Evolutionary conservation across 306 rosid species (phyloP), one percentile per base, ranked within the genome.

Genomic region (Arachis hypogaea): DNA sequence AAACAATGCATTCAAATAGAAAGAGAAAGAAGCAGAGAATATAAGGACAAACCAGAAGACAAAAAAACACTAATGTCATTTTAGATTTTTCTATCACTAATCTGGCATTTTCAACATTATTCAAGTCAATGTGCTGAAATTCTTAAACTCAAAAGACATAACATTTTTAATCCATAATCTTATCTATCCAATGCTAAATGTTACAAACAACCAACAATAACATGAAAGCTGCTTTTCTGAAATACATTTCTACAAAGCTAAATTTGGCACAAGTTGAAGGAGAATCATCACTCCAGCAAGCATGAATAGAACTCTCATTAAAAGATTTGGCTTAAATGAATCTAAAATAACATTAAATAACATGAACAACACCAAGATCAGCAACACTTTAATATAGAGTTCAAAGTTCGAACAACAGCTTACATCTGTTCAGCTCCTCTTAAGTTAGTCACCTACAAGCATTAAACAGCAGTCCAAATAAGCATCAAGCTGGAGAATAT

Each of bases 391-490:
- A 61, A 67, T 54, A 40, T 52, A 51, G 14, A 79, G 42, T 60
- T 59, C 46, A 69, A 56, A 67, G 51, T 62, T 68, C 65, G 71
- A 76, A 77, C 7, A 66, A 62, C 33, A 81, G 50, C 91, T 84
- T 85, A 93, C 98, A 83, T 75, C 12, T 68, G 74, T 82, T 82
- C 96, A 77, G 28, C 63, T 5, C 28, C 28, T 22, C 28, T 22
- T 22, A 22, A 22, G 28, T 22, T 22, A 22, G 28, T 22, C 28
- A 22, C 28, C 28, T 22, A 1, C 28, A 22, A 22, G 28, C 28
- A 22, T 22, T 22, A 22, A 22, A 22, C 28, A 22, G 1, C 28
- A 22, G 28, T 22, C 28, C 28, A 22, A 22, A 22, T 22, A 22
- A 22, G 28, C 1, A 22, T 22, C 28, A 22, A 22, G 28, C 28